Conservation (phyloP, 2,329 filamentous ascomycete genomes). For the Rutstroemia sp. region DNA sequence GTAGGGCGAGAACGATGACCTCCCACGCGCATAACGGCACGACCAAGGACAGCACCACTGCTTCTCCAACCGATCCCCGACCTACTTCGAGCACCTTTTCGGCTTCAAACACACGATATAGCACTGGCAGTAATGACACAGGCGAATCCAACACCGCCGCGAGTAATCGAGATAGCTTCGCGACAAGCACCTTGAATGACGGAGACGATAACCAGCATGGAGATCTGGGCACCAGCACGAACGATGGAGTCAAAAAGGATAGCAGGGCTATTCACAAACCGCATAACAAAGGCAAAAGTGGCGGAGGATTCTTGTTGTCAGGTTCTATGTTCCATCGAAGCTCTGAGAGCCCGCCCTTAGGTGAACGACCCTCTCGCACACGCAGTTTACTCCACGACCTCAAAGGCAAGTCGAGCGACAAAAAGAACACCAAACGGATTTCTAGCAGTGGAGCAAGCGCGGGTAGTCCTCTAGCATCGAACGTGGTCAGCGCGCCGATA, state of each 20-base stretch:
- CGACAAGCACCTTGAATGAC: slow-evolving; percentile 7
- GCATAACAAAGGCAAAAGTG: slow-evolving; percentile 21
- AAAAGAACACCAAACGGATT: slow-evolving; percentile 18
- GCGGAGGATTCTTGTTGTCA: slow-evolving; percentile 28
- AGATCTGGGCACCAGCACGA: slow-evolving; percentile 2
- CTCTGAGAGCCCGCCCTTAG: not conserved
- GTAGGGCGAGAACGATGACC: slow-evolving; percentile 20
- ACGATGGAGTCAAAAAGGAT: slow-evolving; percentile 11
- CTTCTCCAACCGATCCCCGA: slow-evolving; percentile 17
- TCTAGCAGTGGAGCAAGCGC: slow-evolving; percentile 22
- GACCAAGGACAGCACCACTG: slow-evolving; percentile 21
- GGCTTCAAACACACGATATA: slow-evolving; percentile 24
- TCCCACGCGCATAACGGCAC: slow-evolving; percentile 13
- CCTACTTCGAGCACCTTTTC: slow-evolving; percentile 19
- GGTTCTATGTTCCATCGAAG: slow-evolving; percentile 9
- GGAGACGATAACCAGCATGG: slow-evolving; percentile 4
- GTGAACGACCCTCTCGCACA: slow-evolving; percentile 12
- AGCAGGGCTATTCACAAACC: slow-evolving; percentile 22
- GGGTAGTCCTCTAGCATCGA: slow-evolving; percentile 23
- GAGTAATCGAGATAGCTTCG: slow-evolving; percentile 24
- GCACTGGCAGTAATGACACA: slow-evolving; percentile 35
- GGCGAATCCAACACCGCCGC: slow-evolving; percentile 38
- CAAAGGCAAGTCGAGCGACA: slow-evolving; percentile 25
- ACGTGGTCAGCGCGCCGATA: slow-evolving; percentile 14
- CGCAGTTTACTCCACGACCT: slow-evolving; percentile 17